A percentile compares a stretch with the other conserved stretches of the same genome.
phyloP scores from a whole-genome alignment of 176 grass and related monocot species.

The Stipa capillata region DNA sequence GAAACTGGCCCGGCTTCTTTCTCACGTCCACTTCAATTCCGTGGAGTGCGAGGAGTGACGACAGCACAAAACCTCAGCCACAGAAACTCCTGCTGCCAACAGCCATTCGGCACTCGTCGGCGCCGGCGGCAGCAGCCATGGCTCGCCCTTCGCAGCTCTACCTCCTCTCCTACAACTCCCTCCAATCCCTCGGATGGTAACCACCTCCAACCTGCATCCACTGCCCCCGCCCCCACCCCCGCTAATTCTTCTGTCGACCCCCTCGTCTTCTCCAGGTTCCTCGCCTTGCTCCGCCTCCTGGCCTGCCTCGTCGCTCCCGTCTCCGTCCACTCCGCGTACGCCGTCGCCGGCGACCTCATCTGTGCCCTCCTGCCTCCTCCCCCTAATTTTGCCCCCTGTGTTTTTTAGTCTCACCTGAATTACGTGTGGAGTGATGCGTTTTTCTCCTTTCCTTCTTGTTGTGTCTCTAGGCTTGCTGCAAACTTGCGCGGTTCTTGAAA shows the following conservation, averaged over 20 bases:
- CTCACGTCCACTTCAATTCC: neutral
- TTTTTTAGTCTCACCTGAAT: neutral
- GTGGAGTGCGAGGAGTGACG: neutral
- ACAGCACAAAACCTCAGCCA: neutral
- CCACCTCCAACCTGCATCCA: neutral
- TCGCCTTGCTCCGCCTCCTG: conserved; percentile 51
- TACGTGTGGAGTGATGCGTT: neutral
- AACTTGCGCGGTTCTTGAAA: conserved; percentile 54
- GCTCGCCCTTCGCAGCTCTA: conserved; percentile 38
- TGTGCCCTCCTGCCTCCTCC: conserved; percentile 16
- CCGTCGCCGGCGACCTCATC: conserved; percentile 64
- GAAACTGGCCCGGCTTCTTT: neutral
- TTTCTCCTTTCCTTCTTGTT: neutral
- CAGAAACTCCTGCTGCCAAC: neutral
- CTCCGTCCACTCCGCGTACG: conserved; percentile 40
- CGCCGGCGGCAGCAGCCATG: conserved; percentile 34
- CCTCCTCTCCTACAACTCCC: conserved; percentile 82
- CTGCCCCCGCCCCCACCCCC: too few species aligned
- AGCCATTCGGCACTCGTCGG: neutral
- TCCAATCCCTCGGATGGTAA: conserved; percentile 78
- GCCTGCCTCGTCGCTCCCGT: conserved; percentile 12
- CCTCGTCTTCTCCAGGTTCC: conserved; percentile 37
- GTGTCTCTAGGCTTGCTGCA: conserved; percentile 60
- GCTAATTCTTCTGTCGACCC: neutral
- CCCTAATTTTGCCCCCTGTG: neutral